Percentiles rank a stretch among this genome's conserved stretches.
These are phyloP conservation scores for Globisporangium solare DNA, from an alignment of 352 stramenopile genomes.

Conservation along the genomic window DNA sequence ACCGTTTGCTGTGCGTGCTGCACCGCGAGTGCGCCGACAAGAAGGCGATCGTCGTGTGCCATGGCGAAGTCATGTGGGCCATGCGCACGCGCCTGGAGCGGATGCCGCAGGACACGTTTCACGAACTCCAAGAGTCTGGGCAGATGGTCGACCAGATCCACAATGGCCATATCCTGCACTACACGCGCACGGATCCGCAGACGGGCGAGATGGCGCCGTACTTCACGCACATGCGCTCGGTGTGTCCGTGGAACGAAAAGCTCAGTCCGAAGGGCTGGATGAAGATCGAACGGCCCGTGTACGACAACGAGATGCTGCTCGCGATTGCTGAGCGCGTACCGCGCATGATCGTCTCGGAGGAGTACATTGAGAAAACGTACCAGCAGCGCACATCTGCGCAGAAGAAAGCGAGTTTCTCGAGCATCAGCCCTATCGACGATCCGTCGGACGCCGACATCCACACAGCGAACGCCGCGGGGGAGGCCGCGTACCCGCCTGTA, in stretches of 20 bases:
- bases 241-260: constrained; percentile 89
- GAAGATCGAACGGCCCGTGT: constrained; percentile 85
- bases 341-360: constrained; percentile 86
- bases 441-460: not conserved
- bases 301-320: constrained; percentile 86
- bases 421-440: not conserved
- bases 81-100: constrained; percentile 84
- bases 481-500: constrained; percentile 30
- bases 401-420: constrained; percentile 15
- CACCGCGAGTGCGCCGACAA: constrained; percentile 80
- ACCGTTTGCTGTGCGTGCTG: constrained; percentile 69
- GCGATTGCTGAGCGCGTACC: constrained; percentile 79
- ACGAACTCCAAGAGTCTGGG: constrained; percentile 77
- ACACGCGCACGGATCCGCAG: constrained; percentile 71
- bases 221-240: constrained; percentile 86
- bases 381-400: constrained; percentile 19
- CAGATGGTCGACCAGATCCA: constrained; percentile 89
- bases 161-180: constrained; percentile 87
- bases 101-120: constrained; percentile 87
- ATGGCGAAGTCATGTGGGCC: constrained; percentile 89
- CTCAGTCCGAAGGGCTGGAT: constrained; percentile 86
- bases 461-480: not conserved
- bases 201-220: constrained; percentile 76
- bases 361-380: constrained; percentile 87
- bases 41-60: constrained; percentile 79